Evolutionary conservation across 2,329 filamentous ascomycete species (phyloP), one percentile per base, ranked within the genome.

Genomic region (Nemania abortiva): DNA sequence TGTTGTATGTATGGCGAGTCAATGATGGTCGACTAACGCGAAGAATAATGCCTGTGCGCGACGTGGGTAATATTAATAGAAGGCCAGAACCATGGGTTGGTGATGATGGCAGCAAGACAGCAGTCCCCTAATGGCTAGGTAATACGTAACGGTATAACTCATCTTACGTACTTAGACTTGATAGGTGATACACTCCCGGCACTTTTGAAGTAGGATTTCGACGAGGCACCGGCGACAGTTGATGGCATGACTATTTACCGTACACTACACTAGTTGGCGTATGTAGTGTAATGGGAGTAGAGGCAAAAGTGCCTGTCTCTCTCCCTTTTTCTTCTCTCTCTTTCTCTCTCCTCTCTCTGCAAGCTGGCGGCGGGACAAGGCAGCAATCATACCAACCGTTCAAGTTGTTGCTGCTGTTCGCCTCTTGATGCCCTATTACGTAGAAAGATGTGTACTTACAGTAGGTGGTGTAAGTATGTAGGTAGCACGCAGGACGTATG

Each of bases 1-100:
- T 6, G 34, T 37, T 6, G 6, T 37, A 37, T 37, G 37, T 42
- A 42, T 42, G 10, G 13, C 42, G 15, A 47, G 42, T 47, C 42
- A 11, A 56, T 18, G 42, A 66, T 22, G 15, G 34, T 27, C 20
- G 22, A 50, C 24, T 27, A 24, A 27, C 47, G 4, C 6, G 5
- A 27, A 50, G 3, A 50, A 60, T 29, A 58, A 56, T 22, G 57
- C 54, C 63, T 53, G 67, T 66, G 63, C 67, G 59, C 67, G 53
- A 57, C 63, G 64, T 70, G 63, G 68, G 50, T 64, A 53, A 64
- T 70, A 67, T 60, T 70, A 67, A 70, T 70, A 67, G 56, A 66
- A 47, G 54, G 34, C 52, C 57, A 69, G 63, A 63, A 59, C 57
- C 60, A 49, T 58, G 63, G 9, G 57, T 54, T 45, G 53, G 52